Percentiles rank a stretch among this genome's conserved stretches.
These are phyloP conservation scores for Phytophthora chlamydospora DNA, from an alignment of 352 stramenopile species.

Conservation along the genomic window DNA sequence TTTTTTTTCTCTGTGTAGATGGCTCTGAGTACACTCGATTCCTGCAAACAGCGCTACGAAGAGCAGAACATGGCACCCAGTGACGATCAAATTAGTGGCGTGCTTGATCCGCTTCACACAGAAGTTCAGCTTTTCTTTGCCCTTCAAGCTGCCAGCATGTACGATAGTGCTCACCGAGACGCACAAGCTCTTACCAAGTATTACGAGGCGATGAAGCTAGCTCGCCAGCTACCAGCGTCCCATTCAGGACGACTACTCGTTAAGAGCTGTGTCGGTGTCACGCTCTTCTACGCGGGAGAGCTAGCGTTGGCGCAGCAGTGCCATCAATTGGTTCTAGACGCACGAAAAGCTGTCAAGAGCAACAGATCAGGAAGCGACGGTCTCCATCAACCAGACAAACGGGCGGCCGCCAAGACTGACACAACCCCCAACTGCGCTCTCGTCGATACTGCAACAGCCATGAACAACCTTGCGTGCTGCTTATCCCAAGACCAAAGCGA, in stretches of 20 bases:
- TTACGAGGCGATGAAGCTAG: conserved; percentile 52
- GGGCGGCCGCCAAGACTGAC: conserved; percentile 9
- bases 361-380: conserved; percentile 7
- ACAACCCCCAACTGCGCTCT: conserved; percentile 10
- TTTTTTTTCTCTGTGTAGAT: conserved; percentile 42
- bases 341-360: conserved; percentile 38
- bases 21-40: conserved; percentile 56
- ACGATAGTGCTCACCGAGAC: conserved; percentile 62
- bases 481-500: conserved; percentile 57
- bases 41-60: conserved; percentile 44
- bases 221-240: conserved; percentile 37
- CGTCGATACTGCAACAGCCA: conserved; percentile 67
- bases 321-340: conserved; percentile 57
- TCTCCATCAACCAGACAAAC: conserved; percentile 5
- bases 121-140: conserved; percentile 64
- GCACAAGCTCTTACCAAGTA: conserved; percentile 55
- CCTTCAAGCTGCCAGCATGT: conserved; percentile 54
- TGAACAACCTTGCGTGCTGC: conserved; percentile 82
- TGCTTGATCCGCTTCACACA: conserved; percentile 13
- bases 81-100: neutral
- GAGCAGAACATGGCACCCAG: conserved; percentile 17
- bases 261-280: conserved; percentile 58
- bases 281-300: conserved; percentile 64
- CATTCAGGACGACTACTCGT: conserved; percentile 49
- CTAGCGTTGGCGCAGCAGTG: conserved; percentile 54